Evolutionary conservation across 768 basidiomycete species (phyloP).

Genomic region (Cubamyces lactineus): DNA sequence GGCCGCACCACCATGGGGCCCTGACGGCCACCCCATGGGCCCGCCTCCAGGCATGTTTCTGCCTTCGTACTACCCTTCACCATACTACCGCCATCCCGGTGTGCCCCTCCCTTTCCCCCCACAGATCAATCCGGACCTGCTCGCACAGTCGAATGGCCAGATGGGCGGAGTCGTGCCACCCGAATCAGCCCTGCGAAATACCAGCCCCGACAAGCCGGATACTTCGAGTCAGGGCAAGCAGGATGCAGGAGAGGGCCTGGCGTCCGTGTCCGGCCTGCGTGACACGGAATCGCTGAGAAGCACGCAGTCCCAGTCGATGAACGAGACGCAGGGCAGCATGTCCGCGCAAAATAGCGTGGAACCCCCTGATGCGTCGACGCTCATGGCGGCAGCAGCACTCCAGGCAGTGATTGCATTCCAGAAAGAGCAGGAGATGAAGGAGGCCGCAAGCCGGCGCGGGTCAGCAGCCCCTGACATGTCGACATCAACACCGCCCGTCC

Average conservation of each 20-base stretch:
- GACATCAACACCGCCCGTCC: background rate
- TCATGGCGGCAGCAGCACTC: slow-evolving; percentile 30
- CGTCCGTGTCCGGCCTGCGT: slow-evolving; percentile 2
- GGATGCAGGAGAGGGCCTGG: background rate
- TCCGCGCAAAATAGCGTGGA: background rate
- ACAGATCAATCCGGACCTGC: slow-evolving; percentile 32
- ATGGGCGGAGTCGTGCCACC: slow-evolving; percentile 18
- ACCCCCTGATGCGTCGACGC: slow-evolving; percentile 20
- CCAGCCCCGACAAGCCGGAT: slow-evolving; percentile 10
- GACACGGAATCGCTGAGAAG: background rate
- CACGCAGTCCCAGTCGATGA: background rate
- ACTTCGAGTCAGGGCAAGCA: background rate
- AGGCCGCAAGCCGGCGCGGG: slow-evolving; percentile 9
- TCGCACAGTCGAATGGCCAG: slow-evolving; percentile 23
- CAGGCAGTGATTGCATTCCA: slow-evolving; percentile 40
- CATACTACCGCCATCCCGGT: slow-evolving; percentile 51
- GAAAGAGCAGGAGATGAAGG: slow-evolving; percentile 35
- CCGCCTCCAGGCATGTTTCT: slow-evolving; percentile 33
- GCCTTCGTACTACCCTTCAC: slow-evolving; percentile 44
- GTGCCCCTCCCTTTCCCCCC: slow-evolving; percentile 30
- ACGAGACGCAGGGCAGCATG: background rate
- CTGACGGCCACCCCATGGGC: slow-evolving; percentile 34
- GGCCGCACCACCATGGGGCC: slow-evolving; percentile 43
- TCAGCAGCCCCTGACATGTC: background rate
- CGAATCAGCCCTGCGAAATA: slow-evolving; percentile 21